These are phyloP conservation scores for Volvox carteri DNA, from an alignment of 163 green algal genomes.

Conservation along the genomic window DNA sequence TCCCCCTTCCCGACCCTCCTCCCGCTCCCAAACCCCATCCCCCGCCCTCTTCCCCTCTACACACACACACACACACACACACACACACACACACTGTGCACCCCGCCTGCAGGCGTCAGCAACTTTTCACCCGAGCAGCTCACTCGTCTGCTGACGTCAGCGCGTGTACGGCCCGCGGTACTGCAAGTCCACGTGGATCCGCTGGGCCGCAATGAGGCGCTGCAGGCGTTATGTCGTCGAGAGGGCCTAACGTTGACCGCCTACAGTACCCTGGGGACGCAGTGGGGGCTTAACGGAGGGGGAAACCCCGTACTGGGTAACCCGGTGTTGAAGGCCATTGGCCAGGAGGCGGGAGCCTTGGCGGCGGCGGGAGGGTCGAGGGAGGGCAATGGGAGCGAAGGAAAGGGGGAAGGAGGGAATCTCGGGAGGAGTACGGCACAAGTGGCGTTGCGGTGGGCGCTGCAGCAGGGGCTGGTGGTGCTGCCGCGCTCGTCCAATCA, in stretches of 20 bases:
- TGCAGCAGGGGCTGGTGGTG: conserved; percentile 81
- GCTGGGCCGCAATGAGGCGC: background rate
- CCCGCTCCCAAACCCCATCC: background rate
- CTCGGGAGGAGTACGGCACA: conserved; percentile 64
- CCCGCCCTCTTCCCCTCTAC: background rate
- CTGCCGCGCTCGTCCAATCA: conserved; percentile 68
- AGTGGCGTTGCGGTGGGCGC: conserved; percentile 81
- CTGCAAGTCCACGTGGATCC: conserved; percentile 54
- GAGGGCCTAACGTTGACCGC: conserved; percentile 68
- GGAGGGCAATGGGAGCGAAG: background rate
- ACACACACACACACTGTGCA: background rate
- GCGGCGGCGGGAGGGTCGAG: background rate
- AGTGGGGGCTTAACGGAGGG: conserved; percentile 61
- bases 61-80: background rate
- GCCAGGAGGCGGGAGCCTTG: background rate
- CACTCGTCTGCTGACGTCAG: conserved; percentile 68
- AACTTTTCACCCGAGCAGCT: conserved; percentile 89
- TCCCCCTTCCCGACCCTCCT: too few relatives aligned
- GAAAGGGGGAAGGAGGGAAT: background rate
- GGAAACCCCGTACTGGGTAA: conserved; percentile 78
- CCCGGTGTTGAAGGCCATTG: conserved; percentile 52
- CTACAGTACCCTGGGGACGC: conserved; percentile 85
- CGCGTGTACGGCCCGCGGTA: conserved; percentile 72
- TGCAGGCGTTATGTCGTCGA: background rate
- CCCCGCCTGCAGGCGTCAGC: conserved; percentile 75